phyloP scores from a whole-genome alignment of 2,329 filamentous ascomycete genomes.

The Fusarium begoniae region DNA sequence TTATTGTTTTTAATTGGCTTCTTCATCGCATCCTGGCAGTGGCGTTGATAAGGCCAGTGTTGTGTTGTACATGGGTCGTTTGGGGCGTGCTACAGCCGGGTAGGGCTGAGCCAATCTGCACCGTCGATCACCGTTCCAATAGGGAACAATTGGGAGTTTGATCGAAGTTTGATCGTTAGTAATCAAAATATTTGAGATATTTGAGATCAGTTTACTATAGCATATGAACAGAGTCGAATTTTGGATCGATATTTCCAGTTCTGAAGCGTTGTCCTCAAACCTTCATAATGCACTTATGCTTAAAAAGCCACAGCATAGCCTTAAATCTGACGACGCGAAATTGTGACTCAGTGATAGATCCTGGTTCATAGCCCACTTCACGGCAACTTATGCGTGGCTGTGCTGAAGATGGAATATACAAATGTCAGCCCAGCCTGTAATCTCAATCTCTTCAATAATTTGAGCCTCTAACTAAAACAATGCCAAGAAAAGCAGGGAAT shows the following conservation, averaged over 20 bases:
- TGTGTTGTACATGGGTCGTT: too few relatives aligned
- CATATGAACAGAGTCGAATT: too few relatives aligned
- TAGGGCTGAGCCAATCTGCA: neutral
- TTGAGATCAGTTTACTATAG: accelerated
- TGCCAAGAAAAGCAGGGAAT: conserved; percentile 39
- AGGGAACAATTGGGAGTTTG: neutral
- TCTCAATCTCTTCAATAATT: neutral
- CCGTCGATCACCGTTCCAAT: neutral
- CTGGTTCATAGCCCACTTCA: neutral
- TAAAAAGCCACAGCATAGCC: neutral
- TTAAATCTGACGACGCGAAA: neutral
- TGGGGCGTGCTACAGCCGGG: too few relatives aligned
- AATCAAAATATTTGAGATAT: too few relatives aligned
- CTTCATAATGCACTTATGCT: neutral
- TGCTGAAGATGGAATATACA: conserved; percentile 3
- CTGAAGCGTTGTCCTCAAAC: neutral
- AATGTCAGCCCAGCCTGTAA: neutral
- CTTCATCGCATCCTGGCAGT: accelerated
- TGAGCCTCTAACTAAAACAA: neutral
- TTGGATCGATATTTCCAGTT: too few relatives aligned
- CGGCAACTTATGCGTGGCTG: conserved; percentile 4
- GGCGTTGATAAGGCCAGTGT: too few relatives aligned
- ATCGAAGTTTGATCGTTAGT: neutral
- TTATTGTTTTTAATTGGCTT: neutral
- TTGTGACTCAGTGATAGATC: neutral